Evolutionary conservation across 805 yeast genomes (phyloP).

Genomic region (Saturnispora besseyi): DNA sequence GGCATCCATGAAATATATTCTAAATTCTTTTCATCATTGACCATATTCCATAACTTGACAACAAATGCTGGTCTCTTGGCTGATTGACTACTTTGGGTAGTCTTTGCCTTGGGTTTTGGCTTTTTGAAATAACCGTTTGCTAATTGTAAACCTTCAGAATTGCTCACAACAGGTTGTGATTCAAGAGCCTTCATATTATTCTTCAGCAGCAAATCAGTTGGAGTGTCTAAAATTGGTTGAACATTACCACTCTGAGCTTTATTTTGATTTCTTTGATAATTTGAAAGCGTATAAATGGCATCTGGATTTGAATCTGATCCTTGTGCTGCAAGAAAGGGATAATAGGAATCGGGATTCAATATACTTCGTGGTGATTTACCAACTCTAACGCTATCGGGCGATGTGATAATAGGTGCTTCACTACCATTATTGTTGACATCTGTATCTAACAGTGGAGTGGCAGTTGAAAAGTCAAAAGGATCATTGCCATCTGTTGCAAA

Average conservation of each 20-base stretch:
- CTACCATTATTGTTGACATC: neutral
- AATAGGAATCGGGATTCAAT: slow-evolving; percentile 4
- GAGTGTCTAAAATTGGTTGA: slow-evolving; percentile 1
- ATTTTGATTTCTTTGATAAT: slow-evolving; percentile 1
- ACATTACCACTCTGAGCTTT: neutral
- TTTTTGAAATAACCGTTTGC: slow-evolving; percentile 16
- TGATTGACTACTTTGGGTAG: slow-evolving; percentile 11
- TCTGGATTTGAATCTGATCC: neutral
- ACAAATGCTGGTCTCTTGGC: slow-evolving; percentile 81
- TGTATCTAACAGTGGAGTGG: slow-evolving; percentile 1
- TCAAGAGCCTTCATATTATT: neutral
- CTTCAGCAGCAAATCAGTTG: slow-evolving; percentile 1
- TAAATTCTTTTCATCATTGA: slow-evolving; percentile 65
- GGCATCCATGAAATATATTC: slow-evolving; percentile 75
- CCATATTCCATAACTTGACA: slow-evolving; percentile 91
- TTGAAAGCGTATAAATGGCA: slow-evolving; percentile 5
- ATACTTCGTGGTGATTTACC: neutral
- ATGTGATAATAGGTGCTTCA: slow-evolving; percentile 6
- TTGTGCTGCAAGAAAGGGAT: neutral
- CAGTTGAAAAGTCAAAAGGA: neutral
- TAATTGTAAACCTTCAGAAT: neutral
- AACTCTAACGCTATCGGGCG: slow-evolving; percentile 2
- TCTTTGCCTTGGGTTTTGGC: slow-evolving; percentile 22
- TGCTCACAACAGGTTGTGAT: neutral
- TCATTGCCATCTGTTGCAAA: neutral